A percentile compares a stretch with the other conserved stretches of the same genome.
These are phyloP conservation scores for Xylariaceae sp. DNA, from an alignment of 2,329 filamentous ascomycete species.

Conservation along the genomic window DNA sequence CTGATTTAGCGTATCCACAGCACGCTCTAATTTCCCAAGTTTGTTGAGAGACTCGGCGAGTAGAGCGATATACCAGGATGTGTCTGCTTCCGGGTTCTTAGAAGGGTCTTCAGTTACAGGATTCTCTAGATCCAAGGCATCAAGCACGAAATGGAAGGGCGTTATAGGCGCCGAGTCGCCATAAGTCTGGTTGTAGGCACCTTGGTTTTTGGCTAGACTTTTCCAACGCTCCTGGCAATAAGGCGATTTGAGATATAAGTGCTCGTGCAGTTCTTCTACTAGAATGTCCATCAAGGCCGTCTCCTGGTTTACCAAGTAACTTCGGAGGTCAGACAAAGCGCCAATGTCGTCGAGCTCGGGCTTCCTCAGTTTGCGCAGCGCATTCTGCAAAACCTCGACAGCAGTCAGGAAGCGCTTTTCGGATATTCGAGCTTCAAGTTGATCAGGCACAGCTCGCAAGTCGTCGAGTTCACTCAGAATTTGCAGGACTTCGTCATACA, in stretches of 20 bases:
- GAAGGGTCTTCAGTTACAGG: conserved; percentile 77
- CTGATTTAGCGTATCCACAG: conserved; percentile 87
- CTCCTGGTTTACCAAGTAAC: conserved; percentile 91
- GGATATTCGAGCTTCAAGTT: conserved; percentile 88
- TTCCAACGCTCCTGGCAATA: conserved; percentile 98
- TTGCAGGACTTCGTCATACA: conserved; percentile 85
- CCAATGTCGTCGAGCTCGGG: conserved; percentile 90
- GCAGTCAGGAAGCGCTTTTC: conserved; percentile 93
- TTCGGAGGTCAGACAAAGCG: conserved; percentile 76
- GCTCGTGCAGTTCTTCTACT: conserved; percentile 95
- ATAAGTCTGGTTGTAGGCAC: conserved; percentile 47
- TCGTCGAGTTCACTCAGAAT: conserved; percentile 81
- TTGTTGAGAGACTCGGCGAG: conserved; percentile 87
- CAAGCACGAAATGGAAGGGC: conserved; percentile 58
- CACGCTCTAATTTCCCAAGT: conserved; percentile 77
- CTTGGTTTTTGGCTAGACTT: conserved; percentile 65
- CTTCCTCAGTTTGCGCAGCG: conserved; percentile 74
- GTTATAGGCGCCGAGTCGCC: conserved; percentile 43
- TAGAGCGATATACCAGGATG: conserved; percentile 86
- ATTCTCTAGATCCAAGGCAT: conserved; percentile 56
- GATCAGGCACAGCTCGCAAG: conserved; percentile 81
- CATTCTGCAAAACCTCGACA: conserved; percentile 86
- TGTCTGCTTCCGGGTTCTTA: conserved; percentile 91
- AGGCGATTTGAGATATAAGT: conserved; percentile 94
- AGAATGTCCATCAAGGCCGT: conserved; percentile 87